phyloP scores from a whole-genome alignment of 768 basidiomycete genomes.

The Strobilomyces echinocephalus region DNA sequence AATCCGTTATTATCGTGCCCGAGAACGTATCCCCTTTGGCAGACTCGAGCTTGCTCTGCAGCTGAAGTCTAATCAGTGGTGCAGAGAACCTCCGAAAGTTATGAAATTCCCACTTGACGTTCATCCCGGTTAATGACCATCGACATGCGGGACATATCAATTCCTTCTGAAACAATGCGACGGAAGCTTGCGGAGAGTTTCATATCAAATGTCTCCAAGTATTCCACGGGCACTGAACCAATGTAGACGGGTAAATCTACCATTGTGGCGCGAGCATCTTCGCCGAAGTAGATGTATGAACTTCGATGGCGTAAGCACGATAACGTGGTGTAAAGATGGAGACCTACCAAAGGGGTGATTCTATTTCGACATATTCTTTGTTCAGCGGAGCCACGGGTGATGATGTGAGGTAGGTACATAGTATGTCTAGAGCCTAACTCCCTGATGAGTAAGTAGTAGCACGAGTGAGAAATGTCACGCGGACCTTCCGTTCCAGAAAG shows the following conservation, averaged over 20 bases:
- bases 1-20: conserved; percentile 70
- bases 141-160: conserved; percentile 88
- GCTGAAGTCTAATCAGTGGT: conserved; percentile 35
- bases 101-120: conserved; percentile 55
- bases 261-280: conserved; percentile 67
- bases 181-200: conserved; percentile 65
- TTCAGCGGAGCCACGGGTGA: conserved; percentile 76
- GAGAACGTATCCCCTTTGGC: conserved; percentile 79
- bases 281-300: conserved; percentile 81
- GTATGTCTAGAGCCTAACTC: conserved; percentile 71
- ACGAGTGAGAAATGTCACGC: conserved; percentile 1
- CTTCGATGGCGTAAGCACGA: conserved; percentile 35
- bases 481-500: conserved; percentile 68
- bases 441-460: neutral
- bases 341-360: conserved; percentile 78
- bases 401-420: conserved; percentile 86
- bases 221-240: conserved; percentile 77
- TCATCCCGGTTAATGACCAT: conserved; percentile 85
- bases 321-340: neutral
- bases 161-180: conserved; percentile 64
- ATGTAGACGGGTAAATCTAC: conserved; percentile 74
- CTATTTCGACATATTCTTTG: conserved; percentile 90
- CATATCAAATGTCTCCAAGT: conserved; percentile 66
- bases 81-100: neutral
- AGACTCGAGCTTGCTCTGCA: conserved; percentile 81